Percentiles rank a stretch among this genome's conserved stretches.
Conservation (phyloP, 768 basidiomycete species). For the Xanthoconium stramineum region DNA sequence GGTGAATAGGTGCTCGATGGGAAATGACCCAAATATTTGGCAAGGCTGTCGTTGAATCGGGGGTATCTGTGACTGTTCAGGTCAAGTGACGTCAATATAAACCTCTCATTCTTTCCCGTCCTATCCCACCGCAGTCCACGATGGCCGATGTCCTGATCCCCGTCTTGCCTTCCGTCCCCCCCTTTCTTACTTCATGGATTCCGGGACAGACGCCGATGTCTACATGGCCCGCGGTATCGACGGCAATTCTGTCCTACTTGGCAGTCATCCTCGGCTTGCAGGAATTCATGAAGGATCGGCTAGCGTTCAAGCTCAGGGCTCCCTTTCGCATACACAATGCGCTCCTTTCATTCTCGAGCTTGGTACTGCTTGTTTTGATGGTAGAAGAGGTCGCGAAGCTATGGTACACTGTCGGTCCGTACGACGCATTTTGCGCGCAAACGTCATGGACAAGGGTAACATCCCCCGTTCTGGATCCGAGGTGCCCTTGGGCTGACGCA, state of each 20-base stretch:
- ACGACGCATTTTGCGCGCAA: slow-evolving; percentile 68
- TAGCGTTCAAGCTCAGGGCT: slow-evolving; percentile 64
- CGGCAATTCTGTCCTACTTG: slow-evolving; percentile 75
- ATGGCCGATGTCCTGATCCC: slow-evolving; percentile 5
- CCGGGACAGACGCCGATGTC: slow-evolving; percentile 78
- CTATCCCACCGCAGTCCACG: neutral
- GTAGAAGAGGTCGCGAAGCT: slow-evolving; percentile 82
- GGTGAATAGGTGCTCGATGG: neutral
- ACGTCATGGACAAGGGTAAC: slow-evolving; percentile 79
- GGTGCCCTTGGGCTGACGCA: slow-evolving; percentile 1
- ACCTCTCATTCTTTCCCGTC: neutral
- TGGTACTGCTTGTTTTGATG: slow-evolving; percentile 74
- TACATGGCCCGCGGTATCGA: slow-evolving; percentile 62
- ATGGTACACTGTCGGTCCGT: slow-evolving; percentile 65
- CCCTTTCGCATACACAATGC: slow-evolving; percentile 87
- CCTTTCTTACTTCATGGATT: slow-evolving; percentile 60
- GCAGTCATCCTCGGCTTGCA: slow-evolving; percentile 78
- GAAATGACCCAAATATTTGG: neutral
- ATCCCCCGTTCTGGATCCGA: slow-evolving; percentile 24
- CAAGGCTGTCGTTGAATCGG: neutral
- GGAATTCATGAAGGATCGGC: slow-evolving; percentile 74
- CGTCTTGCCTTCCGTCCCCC: slow-evolving; percentile 40
- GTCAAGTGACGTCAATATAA: neutral
- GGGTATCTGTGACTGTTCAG: neutral
- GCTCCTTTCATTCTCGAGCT: slow-evolving; percentile 77